Evolutionary conservation across 2,329 filamentous ascomycete species (phyloP).

Genomic region (Salinomyces thailandicus): DNA sequence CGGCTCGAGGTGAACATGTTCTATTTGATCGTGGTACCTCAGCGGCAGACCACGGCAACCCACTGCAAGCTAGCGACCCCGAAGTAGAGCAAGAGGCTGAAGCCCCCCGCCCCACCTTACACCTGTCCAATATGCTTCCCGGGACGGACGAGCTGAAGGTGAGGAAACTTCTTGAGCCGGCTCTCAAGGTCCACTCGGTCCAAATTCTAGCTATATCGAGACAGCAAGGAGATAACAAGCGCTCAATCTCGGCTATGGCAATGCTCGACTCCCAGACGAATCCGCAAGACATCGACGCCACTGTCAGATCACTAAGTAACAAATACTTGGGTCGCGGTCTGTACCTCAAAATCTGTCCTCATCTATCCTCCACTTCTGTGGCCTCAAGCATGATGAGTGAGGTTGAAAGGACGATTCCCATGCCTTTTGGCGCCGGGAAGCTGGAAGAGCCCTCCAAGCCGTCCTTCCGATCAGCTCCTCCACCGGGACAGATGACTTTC

Average conservation of each 20-base stretch:
- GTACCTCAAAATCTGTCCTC: slow-evolving; percentile 67
- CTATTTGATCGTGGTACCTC: not conserved
- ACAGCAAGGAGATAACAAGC: slow-evolving; percentile 38
- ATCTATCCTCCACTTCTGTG: slow-evolving; percentile 59
- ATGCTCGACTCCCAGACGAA: slow-evolving; percentile 71
- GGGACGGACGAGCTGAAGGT: slow-evolving; percentile 52
- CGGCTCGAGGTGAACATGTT: slow-evolving; percentile 16
- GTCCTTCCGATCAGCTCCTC: slow-evolving; percentile 33
- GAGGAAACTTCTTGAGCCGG: slow-evolving; percentile 31
- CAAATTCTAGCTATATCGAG: slow-evolving; percentile 12
- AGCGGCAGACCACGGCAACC: slow-evolving; percentile 4
- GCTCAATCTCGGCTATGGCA: slow-evolving; percentile 66
- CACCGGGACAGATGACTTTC: slow-evolving; percentile 47
- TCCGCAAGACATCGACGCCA: slow-evolving; percentile 69
- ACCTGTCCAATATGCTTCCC: slow-evolving; percentile 44
- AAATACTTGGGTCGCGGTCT: slow-evolving; percentile 77
- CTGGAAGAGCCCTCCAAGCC: slow-evolving; percentile 21
- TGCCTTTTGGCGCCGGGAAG: slow-evolving; percentile 24
- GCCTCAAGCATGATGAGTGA: slow-evolving; percentile 7
- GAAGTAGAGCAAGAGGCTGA: slow-evolving; percentile 27
- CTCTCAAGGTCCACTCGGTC: slow-evolving; percentile 20
- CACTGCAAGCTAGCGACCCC: slow-evolving; percentile 1
- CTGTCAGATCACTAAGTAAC: slow-evolving; percentile 69
- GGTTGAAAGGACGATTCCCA: slow-evolving; percentile 7
- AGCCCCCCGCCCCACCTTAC: slow-evolving; percentile 42